Evolutionary conservation across 441 rosid species (phyloP).

Genomic region (Viola pubescens): DNA sequence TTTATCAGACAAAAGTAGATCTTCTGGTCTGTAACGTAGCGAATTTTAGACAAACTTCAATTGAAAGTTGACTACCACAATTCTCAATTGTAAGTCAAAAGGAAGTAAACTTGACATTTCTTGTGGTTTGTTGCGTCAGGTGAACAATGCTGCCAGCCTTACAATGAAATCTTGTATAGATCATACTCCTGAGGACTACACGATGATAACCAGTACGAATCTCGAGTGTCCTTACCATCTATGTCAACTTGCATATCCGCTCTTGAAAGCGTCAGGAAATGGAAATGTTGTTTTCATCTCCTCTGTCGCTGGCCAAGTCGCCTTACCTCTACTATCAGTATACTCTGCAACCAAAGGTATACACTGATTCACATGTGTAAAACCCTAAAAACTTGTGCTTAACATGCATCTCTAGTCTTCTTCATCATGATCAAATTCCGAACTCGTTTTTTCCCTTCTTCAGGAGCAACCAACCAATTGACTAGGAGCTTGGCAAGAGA

Average conservation of each 20-base stretch:
- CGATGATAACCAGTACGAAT: conserved; percentile 47
- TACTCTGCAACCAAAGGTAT: conserved; percentile 72
- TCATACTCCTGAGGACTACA: conserved; percentile 43
- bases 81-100: no score
- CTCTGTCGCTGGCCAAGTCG: conserved; percentile 51
- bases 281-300: conserved; percentile 71
- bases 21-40: no score
- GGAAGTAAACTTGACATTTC: neutral
- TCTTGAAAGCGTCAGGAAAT: conserved; percentile 57
- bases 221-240: conserved; percentile 61
- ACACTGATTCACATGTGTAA: neutral
- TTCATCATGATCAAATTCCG: neutral
- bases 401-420: neutral
- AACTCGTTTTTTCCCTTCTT: neutral
- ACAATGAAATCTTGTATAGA: conserved; percentile 40
- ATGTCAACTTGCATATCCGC: conserved; percentile 69
- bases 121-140: conserved; percentile 21
- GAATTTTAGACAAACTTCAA: no score
- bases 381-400: neutral
- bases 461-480: conserved; percentile 78
- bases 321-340: conserved; percentile 35
- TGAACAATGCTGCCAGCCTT: conserved; percentile 61
- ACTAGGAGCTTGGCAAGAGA: conserved; percentile 80
- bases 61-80: no score
- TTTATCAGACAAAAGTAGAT: no score